Evolutionary conservation across 1,284 basidiomycete genomes (phyloP).

Genomic region (Pascua guehoae): DNA sequence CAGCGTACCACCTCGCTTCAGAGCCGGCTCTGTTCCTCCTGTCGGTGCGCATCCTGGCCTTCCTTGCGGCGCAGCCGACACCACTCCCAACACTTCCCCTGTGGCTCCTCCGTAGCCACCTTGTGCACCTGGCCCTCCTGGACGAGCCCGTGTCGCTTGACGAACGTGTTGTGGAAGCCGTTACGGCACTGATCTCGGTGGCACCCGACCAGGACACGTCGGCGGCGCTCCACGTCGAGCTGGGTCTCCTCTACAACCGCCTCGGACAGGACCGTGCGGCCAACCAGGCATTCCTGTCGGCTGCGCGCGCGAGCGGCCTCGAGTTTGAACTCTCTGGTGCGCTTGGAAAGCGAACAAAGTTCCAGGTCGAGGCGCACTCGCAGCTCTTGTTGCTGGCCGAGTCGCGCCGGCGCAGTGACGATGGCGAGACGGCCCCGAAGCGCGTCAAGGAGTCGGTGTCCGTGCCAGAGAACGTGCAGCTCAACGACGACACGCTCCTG

Average conservation of each 20-base stretch:
- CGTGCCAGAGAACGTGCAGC: constrained; percentile 71
- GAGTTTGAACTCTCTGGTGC: constrained; percentile 91
- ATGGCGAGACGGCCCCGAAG: constrained; percentile 13
- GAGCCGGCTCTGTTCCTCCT: constrained; percentile 70
- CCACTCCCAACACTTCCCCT: constrained; percentile 57
- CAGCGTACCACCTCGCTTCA: constrained; percentile 85
- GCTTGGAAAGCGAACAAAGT: constrained; percentile 90
- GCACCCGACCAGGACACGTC: constrained; percentile 55
- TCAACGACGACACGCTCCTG: constrained; percentile 95
- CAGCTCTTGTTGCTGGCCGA: constrained; percentile 94
- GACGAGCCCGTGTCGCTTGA: constrained; percentile 75
- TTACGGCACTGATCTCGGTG: constrained; percentile 55
- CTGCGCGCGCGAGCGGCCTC: constrained; percentile 72
- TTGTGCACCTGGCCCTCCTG: constrained; percentile 76
- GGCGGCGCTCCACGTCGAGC: constrained; percentile 71
- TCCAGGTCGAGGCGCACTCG: constrained; percentile 77
- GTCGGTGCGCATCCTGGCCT: constrained; percentile 66
- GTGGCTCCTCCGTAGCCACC: constrained; percentile 75
- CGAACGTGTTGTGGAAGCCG: constrained; percentile 52
- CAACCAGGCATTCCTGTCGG: constrained; percentile 71
- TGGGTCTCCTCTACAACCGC: constrained; percentile 73
- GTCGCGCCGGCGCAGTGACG: constrained; percentile 58
- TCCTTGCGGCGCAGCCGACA: constrained; percentile 49
- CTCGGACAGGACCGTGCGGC: constrained; percentile 70
- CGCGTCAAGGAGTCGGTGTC: constrained; percentile 21